phyloP scores from a whole-genome alignment of 2,329 filamentous ascomycete genomes.

The Fusarium pininemorale region DNA sequence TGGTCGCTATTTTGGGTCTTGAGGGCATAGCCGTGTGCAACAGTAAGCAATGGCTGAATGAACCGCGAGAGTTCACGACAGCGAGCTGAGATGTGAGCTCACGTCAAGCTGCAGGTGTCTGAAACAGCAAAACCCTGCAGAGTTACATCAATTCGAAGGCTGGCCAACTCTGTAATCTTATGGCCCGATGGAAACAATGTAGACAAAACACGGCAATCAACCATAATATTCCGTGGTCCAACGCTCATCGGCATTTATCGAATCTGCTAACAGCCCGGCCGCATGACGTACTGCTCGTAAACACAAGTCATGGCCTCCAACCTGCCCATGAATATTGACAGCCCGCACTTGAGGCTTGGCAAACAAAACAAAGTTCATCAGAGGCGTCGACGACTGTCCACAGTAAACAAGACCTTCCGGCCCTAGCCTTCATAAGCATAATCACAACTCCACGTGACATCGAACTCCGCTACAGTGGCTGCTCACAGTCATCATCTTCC shows the following conservation, averaged over 20 bases:
- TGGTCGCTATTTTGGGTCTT: not conserved
- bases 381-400: not conserved
- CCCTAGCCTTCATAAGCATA: not conserved
- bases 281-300: not conserved
- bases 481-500: conserved; percentile 24
- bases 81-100: not conserved
- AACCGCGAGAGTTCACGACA: not conserved
- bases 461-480: conserved; percentile 22
- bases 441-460: not conserved
- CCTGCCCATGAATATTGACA: not conserved
- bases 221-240: not conserved
- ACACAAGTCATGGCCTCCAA: not conserved
- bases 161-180: not conserved
- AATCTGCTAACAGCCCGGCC: not conserved
- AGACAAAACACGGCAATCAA: not conserved
- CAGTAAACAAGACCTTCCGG: not conserved
- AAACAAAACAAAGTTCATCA: not conserved
- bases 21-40: not conserved
- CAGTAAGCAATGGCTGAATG: not conserved
- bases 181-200: not conserved
- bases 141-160: not conserved
- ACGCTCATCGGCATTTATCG: not conserved
- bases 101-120: not conserved
- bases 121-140: not conserved
- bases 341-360: not conserved